phyloP scores from a whole-genome alignment of 108 stramenopile species.

The Cyclotella baltica region DNA sequence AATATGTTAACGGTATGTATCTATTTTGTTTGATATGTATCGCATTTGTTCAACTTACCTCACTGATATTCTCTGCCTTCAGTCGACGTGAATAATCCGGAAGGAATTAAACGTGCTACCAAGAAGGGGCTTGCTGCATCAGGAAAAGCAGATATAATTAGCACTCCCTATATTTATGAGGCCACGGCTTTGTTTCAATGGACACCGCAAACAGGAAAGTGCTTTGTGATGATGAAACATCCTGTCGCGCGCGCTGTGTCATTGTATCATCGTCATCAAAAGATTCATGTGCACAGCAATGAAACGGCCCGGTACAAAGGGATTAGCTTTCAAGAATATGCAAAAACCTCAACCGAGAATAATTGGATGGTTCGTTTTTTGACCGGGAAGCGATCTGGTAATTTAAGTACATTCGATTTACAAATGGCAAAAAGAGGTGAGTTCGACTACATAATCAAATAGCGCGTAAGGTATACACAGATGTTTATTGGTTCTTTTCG shows the following conservation, averaged over 20 bases:
- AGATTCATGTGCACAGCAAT: not conserved
- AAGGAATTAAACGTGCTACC: not conserved
- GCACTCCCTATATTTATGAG: not conserved
- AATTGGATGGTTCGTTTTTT: not conserved
- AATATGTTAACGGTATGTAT: slow-evolving; percentile 7
- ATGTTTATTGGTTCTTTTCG: not conserved
- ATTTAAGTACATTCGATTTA: not conserved
- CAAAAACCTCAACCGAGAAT: not conserved
- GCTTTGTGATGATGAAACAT: not conserved
- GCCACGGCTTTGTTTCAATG: not conserved
- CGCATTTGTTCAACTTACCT: not conserved
- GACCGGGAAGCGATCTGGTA: not conserved
- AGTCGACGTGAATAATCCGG: slow-evolving; percentile 4
- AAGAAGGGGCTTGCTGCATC: not conserved
- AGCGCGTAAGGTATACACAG: not conserved
- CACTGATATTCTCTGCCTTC: not conserved
- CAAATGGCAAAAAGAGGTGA: not conserved
- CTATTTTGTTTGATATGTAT: not conserved
- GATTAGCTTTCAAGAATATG: not conserved
- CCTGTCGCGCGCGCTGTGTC: not conserved
- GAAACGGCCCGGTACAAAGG: not conserved
- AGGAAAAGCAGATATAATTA: not conserved
- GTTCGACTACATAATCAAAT: too few species aligned
- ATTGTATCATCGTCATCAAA: not conserved
- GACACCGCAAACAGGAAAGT: not conserved